A percentile compares a stretch with the other conserved stretches of the same genome.
phyloP scores from a whole-genome alignment of 169 alveolate species.

The Plasmodium sp. region DNA sequence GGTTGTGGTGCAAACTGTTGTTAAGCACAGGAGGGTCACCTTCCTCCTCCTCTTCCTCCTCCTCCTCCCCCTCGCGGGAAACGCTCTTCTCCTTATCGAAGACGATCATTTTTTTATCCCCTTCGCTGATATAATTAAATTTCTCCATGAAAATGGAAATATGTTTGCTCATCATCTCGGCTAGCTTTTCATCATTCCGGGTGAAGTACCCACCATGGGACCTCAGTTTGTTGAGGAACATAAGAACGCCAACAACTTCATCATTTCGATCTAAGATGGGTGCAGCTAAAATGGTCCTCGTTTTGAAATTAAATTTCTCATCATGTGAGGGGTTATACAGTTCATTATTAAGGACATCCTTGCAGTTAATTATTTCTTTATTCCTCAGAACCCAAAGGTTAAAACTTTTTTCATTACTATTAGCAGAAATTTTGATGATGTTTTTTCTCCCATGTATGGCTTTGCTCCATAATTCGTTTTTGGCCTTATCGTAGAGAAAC shows the following conservation, averaged over 20 bases:
- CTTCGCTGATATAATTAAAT: constrained; percentile 62
- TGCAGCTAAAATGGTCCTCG: constrained; percentile 66
- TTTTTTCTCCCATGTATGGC: constrained; percentile 71
- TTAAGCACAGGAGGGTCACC: neutral
- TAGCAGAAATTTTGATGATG: constrained; percentile 48
- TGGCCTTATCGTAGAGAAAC: constrained; percentile 53
- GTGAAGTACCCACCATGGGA: constrained; percentile 70
- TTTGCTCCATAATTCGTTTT: constrained; percentile 71
- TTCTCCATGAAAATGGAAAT: constrained; percentile 69
- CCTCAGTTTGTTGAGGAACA: constrained; percentile 45
- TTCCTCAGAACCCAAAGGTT: constrained; percentile 59
- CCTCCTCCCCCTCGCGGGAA: constrained; percentile 36
- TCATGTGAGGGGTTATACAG: constrained; percentile 55
- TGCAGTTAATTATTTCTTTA: constrained; percentile 69
- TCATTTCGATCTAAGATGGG: constrained; percentile 57
- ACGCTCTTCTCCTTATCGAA: constrained; percentile 33
- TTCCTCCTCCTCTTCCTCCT: constrained; percentile 3
- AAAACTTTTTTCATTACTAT: constrained; percentile 70
- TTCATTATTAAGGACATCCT: constrained; percentile 52
- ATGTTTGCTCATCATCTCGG: constrained; percentile 67
- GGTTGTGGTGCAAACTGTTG: neutral
- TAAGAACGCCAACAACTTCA: constrained; percentile 69
- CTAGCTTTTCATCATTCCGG: constrained; percentile 51
- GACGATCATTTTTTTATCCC: constrained; percentile 63
- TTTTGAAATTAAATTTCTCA: constrained; percentile 67